Conservation (phyloP, 129 eudicot species). For the Kitagawia praeruptora region DNA sequence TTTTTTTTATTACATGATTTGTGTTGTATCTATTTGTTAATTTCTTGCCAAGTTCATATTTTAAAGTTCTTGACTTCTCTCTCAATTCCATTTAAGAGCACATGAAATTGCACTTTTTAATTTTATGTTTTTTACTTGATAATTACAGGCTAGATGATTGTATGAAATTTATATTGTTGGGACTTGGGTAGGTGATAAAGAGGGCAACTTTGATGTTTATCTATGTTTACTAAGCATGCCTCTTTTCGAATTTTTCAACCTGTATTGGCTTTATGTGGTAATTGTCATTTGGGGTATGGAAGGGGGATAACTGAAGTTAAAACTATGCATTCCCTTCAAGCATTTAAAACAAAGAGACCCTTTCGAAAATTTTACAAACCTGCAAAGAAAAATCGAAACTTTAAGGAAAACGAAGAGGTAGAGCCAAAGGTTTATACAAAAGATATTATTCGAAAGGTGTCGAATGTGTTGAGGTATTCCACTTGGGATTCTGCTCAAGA, state of each 20-base stretch:
- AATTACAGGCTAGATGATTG: not conserved
- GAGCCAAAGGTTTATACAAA: constrained; percentile 48
- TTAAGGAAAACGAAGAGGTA: constrained; percentile 19
- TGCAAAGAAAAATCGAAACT: constrained; percentile 22
- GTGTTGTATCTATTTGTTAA: not conserved
- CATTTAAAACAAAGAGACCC: constrained; percentile 25
- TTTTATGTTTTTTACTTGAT: not conserved
- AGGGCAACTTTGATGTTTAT: constrained; percentile 5
- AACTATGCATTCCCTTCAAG: constrained; percentile 25
- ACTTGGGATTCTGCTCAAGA: constrained; percentile 84
- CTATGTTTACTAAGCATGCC: constrained; percentile 33
- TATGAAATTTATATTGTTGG: not conserved
- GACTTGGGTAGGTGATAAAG: not conserved
- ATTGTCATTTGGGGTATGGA: constrained; percentile 6
- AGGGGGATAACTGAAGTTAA: constrained; percentile 2
- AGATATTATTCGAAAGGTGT: constrained; percentile 44
- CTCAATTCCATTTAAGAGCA: not conserved
- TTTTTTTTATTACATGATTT: not conserved
- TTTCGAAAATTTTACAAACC: constrained; percentile 11
- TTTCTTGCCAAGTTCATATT: too few relatives aligned
- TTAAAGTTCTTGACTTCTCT: too few relatives aligned
- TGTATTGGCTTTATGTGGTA: constrained; percentile 10
- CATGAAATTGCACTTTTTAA: not conserved
- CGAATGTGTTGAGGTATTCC: constrained; percentile 49
- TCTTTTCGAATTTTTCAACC: constrained; percentile 18